Evolutionary conservation across 2,329 filamentous ascomycete species (phyloP), one percentile per base, ranked within the genome.

Genomic region (Botrytis porri): DNA sequence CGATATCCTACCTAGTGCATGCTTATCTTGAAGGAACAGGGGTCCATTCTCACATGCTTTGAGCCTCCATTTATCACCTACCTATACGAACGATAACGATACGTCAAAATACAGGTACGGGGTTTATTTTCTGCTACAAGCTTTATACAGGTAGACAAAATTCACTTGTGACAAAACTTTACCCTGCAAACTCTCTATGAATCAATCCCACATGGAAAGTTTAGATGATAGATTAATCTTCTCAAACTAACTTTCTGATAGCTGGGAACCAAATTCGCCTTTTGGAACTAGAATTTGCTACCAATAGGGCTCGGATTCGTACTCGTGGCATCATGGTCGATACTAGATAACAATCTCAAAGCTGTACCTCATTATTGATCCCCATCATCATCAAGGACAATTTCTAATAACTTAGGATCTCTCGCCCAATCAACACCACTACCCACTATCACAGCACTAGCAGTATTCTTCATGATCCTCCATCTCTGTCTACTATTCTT

Each of bases 361-460:
- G 51, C 5, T 57, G 25, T 45, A 25, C 39, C 65, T 39, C 32
- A 20, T 62, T 35, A 74, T 85, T 83, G 37, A 72, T 87, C 83
- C 65, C 83, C 83, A 69, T 91, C 89, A 18, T 85, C 83, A 79
- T 93, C 93, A 75, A 97, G 84, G 39, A 97, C 93, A 74, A 95
- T 85, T 69, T 89, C 88, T 73, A 88, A 85, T 75, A 97, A 83
- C 74, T 85, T 85, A 69, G 89, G 86, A 81, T 97, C 90, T 59
- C 87, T 84, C 20, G 89, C 89, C 94, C 94, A 97, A 79, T 97
- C 90, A 71, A 96, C 85, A 64, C 94, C 94, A 81, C 93, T 97
- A 4, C 92, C 93, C 8, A 89, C 92, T 64, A 97, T 88, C 72
- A 94, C 87, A 29, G 92, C 93, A 78, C 92, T 92, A n/a, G 92